Evolutionary conservation across 2,329 filamentous ascomycete genomes (phyloP).

Genomic region (Myriosclerotinia curreyana): DNA sequence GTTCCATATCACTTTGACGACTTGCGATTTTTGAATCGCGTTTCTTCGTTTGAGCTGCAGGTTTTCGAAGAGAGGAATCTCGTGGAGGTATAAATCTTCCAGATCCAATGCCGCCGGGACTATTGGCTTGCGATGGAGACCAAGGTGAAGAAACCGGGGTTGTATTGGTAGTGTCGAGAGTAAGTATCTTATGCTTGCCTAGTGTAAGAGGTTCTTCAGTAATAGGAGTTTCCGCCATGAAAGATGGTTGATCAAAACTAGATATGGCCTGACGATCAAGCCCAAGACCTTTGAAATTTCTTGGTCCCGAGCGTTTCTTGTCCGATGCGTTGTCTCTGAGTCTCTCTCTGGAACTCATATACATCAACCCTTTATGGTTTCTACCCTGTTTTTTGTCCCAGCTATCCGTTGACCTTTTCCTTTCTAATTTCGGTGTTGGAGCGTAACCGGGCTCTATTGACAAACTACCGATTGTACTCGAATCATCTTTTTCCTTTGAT

Average conservation of each 20-base stretch:
- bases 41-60: conserved; percentile 50
- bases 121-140: conserved; percentile 21
- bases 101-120: conserved; percentile 38
- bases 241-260: conserved; percentile 36
- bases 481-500: conserved; percentile 54
- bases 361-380: conserved; percentile 60
- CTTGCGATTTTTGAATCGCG: conserved; percentile 52
- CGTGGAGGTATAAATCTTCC: conserved; percentile 58
- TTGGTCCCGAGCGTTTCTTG: conserved; percentile 51
- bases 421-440: conserved; percentile 49
- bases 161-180: conserved; percentile 9
- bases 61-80: conserved; percentile 65
- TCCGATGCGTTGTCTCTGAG: conserved; percentile 61
- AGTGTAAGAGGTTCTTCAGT: conserved; percentile 48
- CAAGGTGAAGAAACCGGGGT: not conserved
- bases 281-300: conserved; percentile 42
- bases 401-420: conserved; percentile 57
- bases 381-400: conserved; percentile 58
- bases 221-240: conserved; percentile 40
- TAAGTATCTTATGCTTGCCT: conserved; percentile 6
- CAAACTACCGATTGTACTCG: conserved; percentile 61
- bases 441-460: conserved; percentile 57
- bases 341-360: conserved; percentile 70
- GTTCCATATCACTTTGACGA: conserved; percentile 44
- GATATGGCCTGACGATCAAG: conserved; percentile 33